Evolutionary conservation across 2,329 filamentous ascomycete species (phyloP), one percentile per base, ranked within the genome.

Genomic region (Tricladium varicosporioides): DNA sequence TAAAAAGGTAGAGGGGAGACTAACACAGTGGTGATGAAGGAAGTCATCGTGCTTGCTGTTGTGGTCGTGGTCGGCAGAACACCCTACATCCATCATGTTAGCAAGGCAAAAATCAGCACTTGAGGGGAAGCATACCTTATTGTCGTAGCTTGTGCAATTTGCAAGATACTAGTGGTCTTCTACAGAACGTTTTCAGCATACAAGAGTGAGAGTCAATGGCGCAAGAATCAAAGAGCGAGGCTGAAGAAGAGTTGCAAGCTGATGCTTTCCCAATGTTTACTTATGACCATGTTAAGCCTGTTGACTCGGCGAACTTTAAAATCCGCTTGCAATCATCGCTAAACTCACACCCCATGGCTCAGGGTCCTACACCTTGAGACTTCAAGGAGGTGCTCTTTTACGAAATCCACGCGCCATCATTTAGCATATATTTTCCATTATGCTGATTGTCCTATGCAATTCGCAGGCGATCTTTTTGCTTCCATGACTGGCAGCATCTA

Each of bases 21-120:
- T 76, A 79, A 91, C 87, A 91, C 89, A 72, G 89, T 92, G 66
- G 87, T 90, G 71, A 92, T 87, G 76, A 92, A 89, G 65, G 87
- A 88, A 71, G 87, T 83, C 88, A 91, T 91, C 66, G 69, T 78
- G 59, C 59, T 67, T 64, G 36, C 27, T 27, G 45, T 52, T 53
- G 47, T 47, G 32, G 27, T 36, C 32, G 45, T 11, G 27, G 52
- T 49, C 44, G 46, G 22, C 13, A 50, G 51, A 56, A 50, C 18
- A 49, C 46, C 53, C 52, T 63, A 57, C 65, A 69, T 68, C 66
- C 63, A 63, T 55, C 27, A 36, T n/a, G 65, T 69, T 67, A 70
- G 64, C 66, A 62, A 53, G 58, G 61, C 45, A 61, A 64, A 62
- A 15, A 53, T 33, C 11, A 43, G 10, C 15, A n/a, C 42, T 27